A percentile compares a stretch with the other conserved stretches of the same genome.
These are phyloP conservation scores for Podila horticola DNA, from an alignment of 192 early-diverging fungal genomes.

Conservation along the genomic window DNA sequence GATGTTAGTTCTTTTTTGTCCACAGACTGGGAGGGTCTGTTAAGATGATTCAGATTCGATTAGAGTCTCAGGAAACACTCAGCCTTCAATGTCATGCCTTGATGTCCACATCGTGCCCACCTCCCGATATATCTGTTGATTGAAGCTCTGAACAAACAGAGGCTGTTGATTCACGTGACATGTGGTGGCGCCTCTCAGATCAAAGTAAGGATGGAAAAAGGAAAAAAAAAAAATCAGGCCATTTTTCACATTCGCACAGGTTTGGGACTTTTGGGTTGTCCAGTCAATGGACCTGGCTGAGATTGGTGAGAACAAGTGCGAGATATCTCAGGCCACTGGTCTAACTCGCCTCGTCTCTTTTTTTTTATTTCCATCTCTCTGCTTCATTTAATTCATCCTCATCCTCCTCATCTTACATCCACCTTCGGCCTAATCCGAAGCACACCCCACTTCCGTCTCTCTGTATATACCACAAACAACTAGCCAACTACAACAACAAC, in stretches of 20 bases:
- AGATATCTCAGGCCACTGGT: neutral
- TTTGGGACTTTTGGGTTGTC: neutral
- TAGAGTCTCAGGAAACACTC: too few relatives aligned
- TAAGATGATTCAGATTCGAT: too few relatives aligned
- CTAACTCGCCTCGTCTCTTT: neutral
- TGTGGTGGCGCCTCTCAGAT: neutral
- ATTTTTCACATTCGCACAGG: neutral
- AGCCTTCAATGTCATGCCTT: too few relatives aligned
- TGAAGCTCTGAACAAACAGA: too few relatives aligned
- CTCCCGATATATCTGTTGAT: too few relatives aligned
- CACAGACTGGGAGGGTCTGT: too few relatives aligned
- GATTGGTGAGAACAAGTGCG: neutral
- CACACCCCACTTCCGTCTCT: neutral
- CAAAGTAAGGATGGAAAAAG: neutral
- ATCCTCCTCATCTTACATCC: neutral
- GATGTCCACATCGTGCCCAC: too few relatives aligned
- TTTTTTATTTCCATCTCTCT: constrained; percentile 5
- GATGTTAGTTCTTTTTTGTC: too few relatives aligned
- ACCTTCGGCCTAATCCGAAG: neutral
- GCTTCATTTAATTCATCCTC: constrained; percentile 2
- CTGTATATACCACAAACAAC: constrained; percentile 2
- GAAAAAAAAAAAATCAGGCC: neutral
- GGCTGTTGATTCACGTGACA: too few relatives aligned
- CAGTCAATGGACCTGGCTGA: neutral
- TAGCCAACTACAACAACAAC: neutral